phyloP scores from a whole-genome alignment of 768 basidiomycete genomes.

The Tulasnella sp. region DNA sequence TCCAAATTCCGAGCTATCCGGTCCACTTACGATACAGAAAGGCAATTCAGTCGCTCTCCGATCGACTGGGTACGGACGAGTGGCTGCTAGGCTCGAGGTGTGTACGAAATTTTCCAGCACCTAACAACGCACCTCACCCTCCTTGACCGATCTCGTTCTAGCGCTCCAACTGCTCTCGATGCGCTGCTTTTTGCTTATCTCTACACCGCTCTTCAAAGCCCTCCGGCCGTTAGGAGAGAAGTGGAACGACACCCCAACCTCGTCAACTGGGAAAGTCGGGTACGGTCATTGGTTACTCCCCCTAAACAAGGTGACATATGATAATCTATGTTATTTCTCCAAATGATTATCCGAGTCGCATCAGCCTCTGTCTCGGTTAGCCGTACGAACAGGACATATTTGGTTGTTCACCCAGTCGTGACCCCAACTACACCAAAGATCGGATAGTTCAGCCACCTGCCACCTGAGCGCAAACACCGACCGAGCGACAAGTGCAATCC shows the following conservation, averaged over 20 bases:
- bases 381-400: too few species aligned
- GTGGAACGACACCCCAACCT: constrained; percentile 71
- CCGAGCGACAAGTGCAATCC: too few species aligned
- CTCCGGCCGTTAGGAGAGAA: constrained; percentile 50
- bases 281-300: constrained; percentile 51
- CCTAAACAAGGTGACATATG: constrained; percentile 40
- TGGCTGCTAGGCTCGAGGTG: constrained; percentile 81
- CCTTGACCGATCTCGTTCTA: constrained; percentile 36
- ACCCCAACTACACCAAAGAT: too few species aligned
- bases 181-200: constrained; percentile 81
- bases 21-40: constrained; percentile 54
- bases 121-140: constrained; percentile 15
- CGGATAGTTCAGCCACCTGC: too few species aligned
- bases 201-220: constrained; percentile 40
- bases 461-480: too few species aligned
- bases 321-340: constrained; percentile 38
- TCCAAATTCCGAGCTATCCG: constrained; percentile 50
- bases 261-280: constrained; percentile 71
- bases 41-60: constrained; percentile 68
- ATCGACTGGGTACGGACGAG: constrained; percentile 67
- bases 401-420: too few species aligned
- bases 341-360: too few species aligned
- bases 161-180: constrained; percentile 73
- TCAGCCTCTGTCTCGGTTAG: too few species aligned
- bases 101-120: constrained; percentile 32